These are phyloP conservation scores for Aspergillus hortae DNA, from an alignment of 2,329 filamentous ascomycete species.

Conservation along the genomic window DNA sequence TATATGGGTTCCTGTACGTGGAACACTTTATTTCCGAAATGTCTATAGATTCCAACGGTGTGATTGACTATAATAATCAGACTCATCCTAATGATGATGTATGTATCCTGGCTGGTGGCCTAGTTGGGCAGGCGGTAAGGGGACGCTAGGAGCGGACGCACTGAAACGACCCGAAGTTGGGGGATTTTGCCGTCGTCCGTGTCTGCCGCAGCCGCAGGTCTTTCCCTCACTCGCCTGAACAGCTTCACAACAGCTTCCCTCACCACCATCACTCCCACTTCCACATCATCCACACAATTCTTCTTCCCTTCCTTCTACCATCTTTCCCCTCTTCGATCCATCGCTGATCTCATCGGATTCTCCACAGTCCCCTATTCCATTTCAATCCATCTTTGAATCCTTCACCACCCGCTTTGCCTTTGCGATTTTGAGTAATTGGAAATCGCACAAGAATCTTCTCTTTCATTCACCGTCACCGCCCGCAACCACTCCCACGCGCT, in stretches of 20 bases:
- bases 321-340: slow-evolving; percentile 9
- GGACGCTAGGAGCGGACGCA: slow-evolving; percentile 7
- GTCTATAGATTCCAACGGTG: slow-evolving; percentile 2
- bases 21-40: neutral
- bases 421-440: slow-evolving; percentile 17
- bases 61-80: neutral
- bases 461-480: slow-evolving; percentile 10
- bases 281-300: neutral
- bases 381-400: neutral
- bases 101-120: neutral
- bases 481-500: slow-evolving; percentile 7
- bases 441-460: slow-evolving; percentile 28
- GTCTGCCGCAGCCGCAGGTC: neutral
- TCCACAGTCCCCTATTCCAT: slow-evolving; percentile 7
- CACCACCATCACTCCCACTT: neutral
- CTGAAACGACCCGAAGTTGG: slow-evolving; percentile 1
- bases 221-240: slow-evolving; percentile 6
- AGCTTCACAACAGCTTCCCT: slow-evolving; percentile 3
- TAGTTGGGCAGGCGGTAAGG: slow-evolving; percentile 15
- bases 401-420: slow-evolving; percentile 11
- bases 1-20: neutral
- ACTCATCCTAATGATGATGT: slow-evolving; percentile 1
- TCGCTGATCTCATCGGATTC: neutral
- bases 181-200: slow-evolving; percentile 9
- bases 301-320: slow-evolving; percentile 4